Evolutionary conservation across 371 early-diverging fungal genomes (phyloP).

Genomic region (Nosema granulosis): DNA sequence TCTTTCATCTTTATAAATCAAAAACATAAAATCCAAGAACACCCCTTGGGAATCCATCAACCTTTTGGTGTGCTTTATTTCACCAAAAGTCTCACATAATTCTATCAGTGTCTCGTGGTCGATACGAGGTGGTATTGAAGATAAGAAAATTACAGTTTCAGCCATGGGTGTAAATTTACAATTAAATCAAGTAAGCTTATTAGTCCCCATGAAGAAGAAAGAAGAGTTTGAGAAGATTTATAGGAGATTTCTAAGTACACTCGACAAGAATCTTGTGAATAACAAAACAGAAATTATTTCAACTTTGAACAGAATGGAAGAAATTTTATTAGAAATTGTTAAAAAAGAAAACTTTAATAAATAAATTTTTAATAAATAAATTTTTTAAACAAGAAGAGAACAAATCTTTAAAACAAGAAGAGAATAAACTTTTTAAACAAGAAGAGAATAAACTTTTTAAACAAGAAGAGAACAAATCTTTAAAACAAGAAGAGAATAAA

Average conservation of each 20-base stretch:
- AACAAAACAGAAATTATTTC: not conserved
- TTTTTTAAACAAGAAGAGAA: too few species aligned
- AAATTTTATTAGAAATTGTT: not conserved
- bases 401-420: too few species aligned
- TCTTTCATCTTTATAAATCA: constrained; percentile 11
- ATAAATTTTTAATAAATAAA: too few species aligned
- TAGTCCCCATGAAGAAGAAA: not conserved
- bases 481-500: too few species aligned
- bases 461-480: too few species aligned
- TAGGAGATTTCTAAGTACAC: not conserved
- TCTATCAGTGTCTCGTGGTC: not conserved
- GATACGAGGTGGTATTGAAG: not conserved
- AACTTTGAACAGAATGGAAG: not conserved
- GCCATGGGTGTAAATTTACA: too few species aligned
- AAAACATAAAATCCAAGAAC: not conserved
- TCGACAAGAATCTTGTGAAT: not conserved
- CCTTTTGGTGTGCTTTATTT: not conserved
- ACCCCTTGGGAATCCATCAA: not conserved
- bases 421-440: too few species aligned
- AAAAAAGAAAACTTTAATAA: not conserved
- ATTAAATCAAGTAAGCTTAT: not conserved
- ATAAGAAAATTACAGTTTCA: not conserved
- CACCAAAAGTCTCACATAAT: not conserved
- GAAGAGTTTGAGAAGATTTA: constrained; percentile 10
- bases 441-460: too few species aligned